Evolutionary conservation across 1,284 basidiomycete species (phyloP).

Genomic region (Cryptococcus sp.): DNA sequence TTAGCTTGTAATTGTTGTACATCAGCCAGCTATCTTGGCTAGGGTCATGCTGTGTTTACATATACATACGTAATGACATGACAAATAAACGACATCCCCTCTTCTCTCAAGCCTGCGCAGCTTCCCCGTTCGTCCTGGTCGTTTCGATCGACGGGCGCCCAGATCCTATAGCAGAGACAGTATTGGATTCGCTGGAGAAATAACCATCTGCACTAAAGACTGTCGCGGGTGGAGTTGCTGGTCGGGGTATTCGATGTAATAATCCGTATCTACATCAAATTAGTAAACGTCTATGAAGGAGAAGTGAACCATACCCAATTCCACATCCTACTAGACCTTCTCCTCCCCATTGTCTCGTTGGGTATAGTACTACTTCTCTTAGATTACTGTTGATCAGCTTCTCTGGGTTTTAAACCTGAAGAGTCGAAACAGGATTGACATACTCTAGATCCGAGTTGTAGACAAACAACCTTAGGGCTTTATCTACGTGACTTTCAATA

Average conservation of each 20-base stretch:
- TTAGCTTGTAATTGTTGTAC: not conserved
- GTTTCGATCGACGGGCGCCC: not conserved
- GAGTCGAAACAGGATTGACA: slow-evolving; percentile 39
- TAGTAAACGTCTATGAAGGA: not conserved
- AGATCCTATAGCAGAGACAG: not conserved
- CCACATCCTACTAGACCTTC: slow-evolving; percentile 90
- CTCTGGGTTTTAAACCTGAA: not conserved
- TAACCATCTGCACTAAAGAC: slow-evolving; percentile 20
- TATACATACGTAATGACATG: no score
- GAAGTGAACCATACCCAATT: slow-evolving; percentile 61
- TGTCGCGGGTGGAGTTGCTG: slow-evolving; percentile 30
- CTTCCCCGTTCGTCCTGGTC: not conserved
- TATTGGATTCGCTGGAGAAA: slow-evolving; percentile 9
- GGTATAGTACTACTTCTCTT: slow-evolving; percentile 84
- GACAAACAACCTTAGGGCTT: slow-evolving; percentile 86
- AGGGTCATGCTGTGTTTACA: no score
- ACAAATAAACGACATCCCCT: no score
- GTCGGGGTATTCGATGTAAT: slow-evolving; percentile 77
- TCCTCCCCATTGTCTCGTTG: slow-evolving; percentile 93
- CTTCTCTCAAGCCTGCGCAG: no score
- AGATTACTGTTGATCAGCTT: slow-evolving; percentile 59
- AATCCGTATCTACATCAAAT: slow-evolving; percentile 56
- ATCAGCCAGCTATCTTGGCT: no score
- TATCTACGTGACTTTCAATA: slow-evolving; percentile 89
- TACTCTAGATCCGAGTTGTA: slow-evolving; percentile 97